phyloP scores from a whole-genome alignment of 176 grass and related monocot species.

The Elaeis guineensis region DNA sequence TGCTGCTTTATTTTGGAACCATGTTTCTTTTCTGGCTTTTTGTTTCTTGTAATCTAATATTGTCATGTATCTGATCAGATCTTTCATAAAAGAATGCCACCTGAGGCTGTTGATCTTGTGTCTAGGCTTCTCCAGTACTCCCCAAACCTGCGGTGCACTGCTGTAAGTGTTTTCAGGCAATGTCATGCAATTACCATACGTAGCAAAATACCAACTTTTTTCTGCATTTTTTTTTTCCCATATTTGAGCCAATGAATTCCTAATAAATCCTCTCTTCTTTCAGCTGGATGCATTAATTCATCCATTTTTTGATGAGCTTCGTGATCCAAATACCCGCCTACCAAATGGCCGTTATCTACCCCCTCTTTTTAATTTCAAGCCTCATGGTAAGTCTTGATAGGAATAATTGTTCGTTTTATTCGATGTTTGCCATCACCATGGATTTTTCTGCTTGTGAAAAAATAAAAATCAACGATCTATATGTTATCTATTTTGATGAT shows the following conservation, averaged over 20 bases:
- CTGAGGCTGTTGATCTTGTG: constrained; percentile 89
- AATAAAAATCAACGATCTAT: neutral
- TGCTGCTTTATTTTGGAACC: neutral
- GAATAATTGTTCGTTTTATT: neutral
- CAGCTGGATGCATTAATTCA: constrained; percentile 76
- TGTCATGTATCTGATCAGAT: constrained; percentile 36
- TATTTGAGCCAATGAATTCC: neutral
- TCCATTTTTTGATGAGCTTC: constrained; percentile 72
- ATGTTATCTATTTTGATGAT: constrained; percentile 10
- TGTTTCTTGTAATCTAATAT: neutral
- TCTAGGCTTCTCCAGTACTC: constrained; percentile 87
- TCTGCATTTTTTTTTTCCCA: neutral
- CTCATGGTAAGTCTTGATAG: constrained; percentile 36
- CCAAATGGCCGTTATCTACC: constrained; percentile 65
- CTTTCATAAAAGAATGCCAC: constrained; percentile 84
- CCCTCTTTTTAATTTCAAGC: constrained; percentile 84
- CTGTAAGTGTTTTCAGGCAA: constrained; percentile 39
- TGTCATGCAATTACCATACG: neutral
- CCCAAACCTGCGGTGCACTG: constrained; percentile 66
- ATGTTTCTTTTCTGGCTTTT: neutral
- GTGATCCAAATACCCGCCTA: constrained; percentile 52
- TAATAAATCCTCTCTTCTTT: constrained; percentile 1
- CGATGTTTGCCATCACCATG: too few relatives aligned
- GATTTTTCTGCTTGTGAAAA: too few relatives aligned
- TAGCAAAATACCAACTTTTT: neutral